Base-by-base conservation (phyloP, 305 asterid species). In the Rubia balearica region DNA sequence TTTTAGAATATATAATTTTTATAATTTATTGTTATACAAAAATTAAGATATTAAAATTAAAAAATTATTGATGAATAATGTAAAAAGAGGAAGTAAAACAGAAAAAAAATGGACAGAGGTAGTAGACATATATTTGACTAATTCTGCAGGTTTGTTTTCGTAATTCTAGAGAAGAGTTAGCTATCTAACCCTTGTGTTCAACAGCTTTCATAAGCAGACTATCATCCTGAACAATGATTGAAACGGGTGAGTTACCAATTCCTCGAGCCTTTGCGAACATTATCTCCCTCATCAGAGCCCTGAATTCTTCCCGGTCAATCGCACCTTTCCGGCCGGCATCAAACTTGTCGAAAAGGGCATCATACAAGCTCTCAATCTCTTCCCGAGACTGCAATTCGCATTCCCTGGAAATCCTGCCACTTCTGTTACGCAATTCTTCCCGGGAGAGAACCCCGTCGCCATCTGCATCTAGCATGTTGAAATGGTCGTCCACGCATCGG, bases 171-270 rank as follows among this genome's bases (percentile, higher is more conserved):
- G 51, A 40, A 45, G 14, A 13, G 14, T 45, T 13, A 7, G 14
- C 51, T 45, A 55, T 1, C 21, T 10, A 21, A 8, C 24, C 38
- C 41, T 64, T 59, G 57, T 57, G 87, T 73, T 83, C 81, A 65
- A 86, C 87, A 17, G 88, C 97, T 61, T 88, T 80, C 97, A 89
- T 86, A 21, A 89, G 87, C 83, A 89, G 70, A 71, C 92, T 89
- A 75, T 89, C 97, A 7, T 56, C 87, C 80, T 89, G 96, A 53
- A 89, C 83, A 80, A 89, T 86, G 33, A 90, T 72, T 13, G 80
- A 77, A 56, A 89, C 74, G 0, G 90, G 96, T 0, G 85, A 90
- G 62, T 86, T 73, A 1, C 97, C 94, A 9, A 89, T 80, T 51
- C 92, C 87, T 6, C 85, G 84, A 60, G 94, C 97, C 48, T 88